Conservation (phyloP, 1,139 yeast species). For the Candida dubliniensis region DNA sequence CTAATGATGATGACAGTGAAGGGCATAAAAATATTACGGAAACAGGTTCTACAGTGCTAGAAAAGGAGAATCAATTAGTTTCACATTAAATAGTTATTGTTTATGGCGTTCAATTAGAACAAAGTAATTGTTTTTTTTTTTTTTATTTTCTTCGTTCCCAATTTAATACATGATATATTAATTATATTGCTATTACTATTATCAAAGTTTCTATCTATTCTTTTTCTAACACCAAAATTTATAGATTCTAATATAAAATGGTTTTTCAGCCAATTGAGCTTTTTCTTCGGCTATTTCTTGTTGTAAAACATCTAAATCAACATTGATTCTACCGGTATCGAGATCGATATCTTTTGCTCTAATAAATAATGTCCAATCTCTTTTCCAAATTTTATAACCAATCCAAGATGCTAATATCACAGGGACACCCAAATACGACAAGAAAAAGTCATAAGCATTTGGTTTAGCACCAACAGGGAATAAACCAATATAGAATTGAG, state of each 20-base stretch:
- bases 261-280: conserved; percentile 32
- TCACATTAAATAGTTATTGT: neutral
- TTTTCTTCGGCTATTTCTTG: conserved; percentile 44
- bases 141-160: neutral
- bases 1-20: conserved; percentile 19
- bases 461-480: conserved; percentile 40
- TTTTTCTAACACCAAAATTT: conserved; percentile 31
- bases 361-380: conserved; percentile 32
- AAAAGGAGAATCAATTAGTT: neutral
- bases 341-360: conserved; percentile 41
- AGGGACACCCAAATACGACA: conserved; percentile 38
- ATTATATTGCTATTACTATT: too few species aligned
- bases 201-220: neutral
- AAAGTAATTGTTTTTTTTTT: too few species aligned
- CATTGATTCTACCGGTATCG: conserved; percentile 41
- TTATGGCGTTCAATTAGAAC: neutral
- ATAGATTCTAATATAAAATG: conserved; percentile 29
- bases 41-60: neutral
- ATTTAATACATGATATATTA: too few species aligned
- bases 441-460: conserved; percentile 35
- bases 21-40: neutral
- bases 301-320: conserved; percentile 41
- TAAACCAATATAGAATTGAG: conserved; percentile 46
- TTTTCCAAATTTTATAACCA: conserved; percentile 40
- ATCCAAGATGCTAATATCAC: conserved; percentile 35